Conservation (phyloP, 2,329 filamentous ascomycete genomes). For the Pleurostoma richardsiae region DNA sequence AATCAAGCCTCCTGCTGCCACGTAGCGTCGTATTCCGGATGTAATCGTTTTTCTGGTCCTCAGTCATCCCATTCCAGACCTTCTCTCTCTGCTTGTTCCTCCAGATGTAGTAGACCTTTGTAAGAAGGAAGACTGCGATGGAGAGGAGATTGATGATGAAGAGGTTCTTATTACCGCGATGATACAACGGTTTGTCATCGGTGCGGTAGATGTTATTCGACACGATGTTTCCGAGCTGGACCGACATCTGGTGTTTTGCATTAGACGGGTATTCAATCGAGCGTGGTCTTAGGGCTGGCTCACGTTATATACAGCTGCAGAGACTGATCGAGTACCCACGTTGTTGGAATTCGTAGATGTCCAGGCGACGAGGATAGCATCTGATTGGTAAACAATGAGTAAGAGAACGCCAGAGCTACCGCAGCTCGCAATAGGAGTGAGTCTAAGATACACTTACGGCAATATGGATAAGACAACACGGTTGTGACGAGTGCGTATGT, state of each 20-base stretch:
- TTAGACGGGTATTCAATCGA: too few species aligned
- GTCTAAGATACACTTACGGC: too few species aligned
- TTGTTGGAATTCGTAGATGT: constrained; percentile 44
- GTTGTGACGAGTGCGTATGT: neutral
- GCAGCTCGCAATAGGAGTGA: too few species aligned
- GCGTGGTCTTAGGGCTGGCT: too few species aligned
- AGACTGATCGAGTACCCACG: constrained; percentile 45
- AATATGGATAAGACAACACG: neutral
- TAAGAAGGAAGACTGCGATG: constrained; percentile 38
- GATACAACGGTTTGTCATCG: constrained; percentile 37
- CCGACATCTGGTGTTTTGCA: neutral
- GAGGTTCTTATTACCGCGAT: constrained; percentile 43
- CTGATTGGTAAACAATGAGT: constrained; percentile 7
- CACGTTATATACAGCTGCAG: constrained; percentile 41
- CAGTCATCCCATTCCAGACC: constrained; percentile 41
- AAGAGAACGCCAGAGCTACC: too few species aligned
- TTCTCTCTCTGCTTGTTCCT: constrained; percentile 39
- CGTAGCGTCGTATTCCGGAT: constrained; percentile 21
- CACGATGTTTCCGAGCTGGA: neutral
- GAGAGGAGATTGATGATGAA: constrained; percentile 42
- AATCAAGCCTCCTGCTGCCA: constrained; percentile 26
- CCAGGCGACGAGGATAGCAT: constrained; percentile 46
- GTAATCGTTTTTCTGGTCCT: constrained; percentile 17
- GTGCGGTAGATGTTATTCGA: constrained; percentile 31
- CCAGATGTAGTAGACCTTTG: constrained; percentile 48